Percentiles rank a stretch among this genome's conserved stretches.
phyloP scores from a whole-genome alignment of 1,284 basidiomycete species.

The Austroboletus novae-zelandiae region DNA sequence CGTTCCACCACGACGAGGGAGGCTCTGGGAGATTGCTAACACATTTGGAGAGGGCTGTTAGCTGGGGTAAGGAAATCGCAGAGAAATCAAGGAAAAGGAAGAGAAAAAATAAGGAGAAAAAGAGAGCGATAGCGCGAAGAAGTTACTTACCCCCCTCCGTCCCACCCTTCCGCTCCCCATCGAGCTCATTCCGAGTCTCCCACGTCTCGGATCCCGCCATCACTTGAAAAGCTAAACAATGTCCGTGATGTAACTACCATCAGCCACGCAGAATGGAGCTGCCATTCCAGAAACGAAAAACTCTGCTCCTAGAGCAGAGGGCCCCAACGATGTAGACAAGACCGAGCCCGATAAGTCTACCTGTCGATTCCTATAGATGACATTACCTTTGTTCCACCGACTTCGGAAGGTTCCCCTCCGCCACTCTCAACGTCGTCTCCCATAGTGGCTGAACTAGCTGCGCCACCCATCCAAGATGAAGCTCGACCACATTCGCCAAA shows the following conservation, averaged over 20 bases:
- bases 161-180: constrained; percentile 36
- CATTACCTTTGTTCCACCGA: constrained; percentile 12
- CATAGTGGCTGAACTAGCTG: constrained; percentile 1
- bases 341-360: constrained; percentile 1
- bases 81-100: constrained; percentile 34
- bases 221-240: constrained; percentile 25
- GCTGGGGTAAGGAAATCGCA: constrained; percentile 34
- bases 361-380: constrained; percentile 13
- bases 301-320: neutral
- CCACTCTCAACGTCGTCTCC: neutral
- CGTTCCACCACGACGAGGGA: constrained; percentile 50
- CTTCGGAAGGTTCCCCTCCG: neutral
- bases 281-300: constrained; percentile 1
- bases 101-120: constrained; percentile 35
- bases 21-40: constrained; percentile 57
- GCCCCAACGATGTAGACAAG: constrained; percentile 8
- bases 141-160: constrained; percentile 37
- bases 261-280: neutral
- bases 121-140: constrained; percentile 18
- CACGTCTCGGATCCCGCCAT: constrained; percentile 23
- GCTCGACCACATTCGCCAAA: constrained; percentile 14
- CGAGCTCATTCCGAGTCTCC: constrained; percentile 16
- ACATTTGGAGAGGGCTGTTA: constrained; percentile 53
- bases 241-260: neutral
- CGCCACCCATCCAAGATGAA: constrained; percentile 7